A percentile compares a stretch with the other conserved stretches of the same genome.
Evolutionary conservation across 257 asterid species (phyloP).

Genomic region (Fraxinus cuspidata): DNA sequence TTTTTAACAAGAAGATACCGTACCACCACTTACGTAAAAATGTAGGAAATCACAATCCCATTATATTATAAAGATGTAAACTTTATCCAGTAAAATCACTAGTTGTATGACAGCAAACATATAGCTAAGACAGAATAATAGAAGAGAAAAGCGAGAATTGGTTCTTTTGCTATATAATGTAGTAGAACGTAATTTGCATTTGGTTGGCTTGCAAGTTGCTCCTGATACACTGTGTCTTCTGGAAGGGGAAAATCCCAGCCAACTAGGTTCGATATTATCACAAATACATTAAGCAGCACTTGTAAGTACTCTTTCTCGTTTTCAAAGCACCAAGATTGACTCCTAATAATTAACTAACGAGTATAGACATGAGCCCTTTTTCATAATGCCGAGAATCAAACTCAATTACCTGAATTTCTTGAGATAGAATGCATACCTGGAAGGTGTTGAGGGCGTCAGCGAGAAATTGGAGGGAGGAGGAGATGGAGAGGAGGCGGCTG

Average conservation of each 20-base stretch:
- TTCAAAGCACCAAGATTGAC: neutral
- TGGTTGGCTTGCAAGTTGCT: neutral
- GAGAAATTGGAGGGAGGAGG: constrained; percentile 60
- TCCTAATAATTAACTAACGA: neutral
- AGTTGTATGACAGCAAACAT: neutral
- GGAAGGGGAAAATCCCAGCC: neutral
- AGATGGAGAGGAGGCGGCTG: constrained; percentile 70
- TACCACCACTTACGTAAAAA: neutral
- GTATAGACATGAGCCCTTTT: neutral
- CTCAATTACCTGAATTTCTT: constrained; percentile 9
- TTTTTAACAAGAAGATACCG: neutral
- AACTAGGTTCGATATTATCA: neutral
- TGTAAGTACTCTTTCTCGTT: neutral
- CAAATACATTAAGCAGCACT: neutral
- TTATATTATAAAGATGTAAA: neutral
- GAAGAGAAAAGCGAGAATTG: neutral
- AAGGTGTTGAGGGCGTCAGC: constrained; percentile 82
- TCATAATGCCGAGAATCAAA: neutral
- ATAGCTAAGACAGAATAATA: neutral
- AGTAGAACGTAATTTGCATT: neutral
- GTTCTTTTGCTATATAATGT: neutral
- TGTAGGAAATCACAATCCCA: neutral
- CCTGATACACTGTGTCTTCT: neutral
- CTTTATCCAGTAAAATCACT: neutral
- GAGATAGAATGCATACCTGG: constrained; percentile 54